Base-by-base conservation (phyloP, 371 early-diverging fungal genomes). In the Mucor plumbeus region DNA sequence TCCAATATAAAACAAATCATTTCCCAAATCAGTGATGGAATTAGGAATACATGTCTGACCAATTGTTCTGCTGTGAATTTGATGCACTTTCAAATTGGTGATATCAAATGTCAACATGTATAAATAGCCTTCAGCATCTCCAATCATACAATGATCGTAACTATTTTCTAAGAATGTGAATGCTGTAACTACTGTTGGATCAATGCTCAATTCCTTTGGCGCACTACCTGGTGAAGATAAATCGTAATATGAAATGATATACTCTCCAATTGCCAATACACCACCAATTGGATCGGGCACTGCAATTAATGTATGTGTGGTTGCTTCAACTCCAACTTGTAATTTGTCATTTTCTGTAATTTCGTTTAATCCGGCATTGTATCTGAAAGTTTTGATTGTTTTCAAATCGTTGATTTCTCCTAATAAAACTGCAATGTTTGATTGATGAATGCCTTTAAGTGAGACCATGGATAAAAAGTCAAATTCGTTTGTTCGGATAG, bases 1-100 rank as follows among this genome's bases (percentile, higher is more conserved):
- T 5, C 97, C 96, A 54, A 96, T 74, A 69, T 86, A 97, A 13
- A 91, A 76, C 60, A 86, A 80, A 21, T 89, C 83, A 34, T 83
- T 78, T 50, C 84, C 88, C 7, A 96, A 76, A 65, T 91, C 90
- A 3, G 85, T 76, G 15, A 97, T 78, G 1, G 86, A 77, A 9
- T 89, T 85, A 0, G 94, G 81, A 14, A 82, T 73, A 0, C 89
- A 78, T 35, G 60, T 59, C 55, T 71, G 62, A 0, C 76, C 76
- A n/a, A 78, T 58, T 2, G 44, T 1, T 0, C 50, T 61, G 59
- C 65, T 47, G 10, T n/a, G 33, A 13, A 63, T 39, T 13, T 74
- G 64, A 7, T 53, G 47, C 4, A 74, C 59, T 7, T 67, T 50
- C 19, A 56, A 60, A 59, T 77, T 65, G 26, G 34, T 61, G 48